Conservation (phyloP, 2,329 filamentous ascomycete species). For the Cercospora zeae-maydis region DNA sequence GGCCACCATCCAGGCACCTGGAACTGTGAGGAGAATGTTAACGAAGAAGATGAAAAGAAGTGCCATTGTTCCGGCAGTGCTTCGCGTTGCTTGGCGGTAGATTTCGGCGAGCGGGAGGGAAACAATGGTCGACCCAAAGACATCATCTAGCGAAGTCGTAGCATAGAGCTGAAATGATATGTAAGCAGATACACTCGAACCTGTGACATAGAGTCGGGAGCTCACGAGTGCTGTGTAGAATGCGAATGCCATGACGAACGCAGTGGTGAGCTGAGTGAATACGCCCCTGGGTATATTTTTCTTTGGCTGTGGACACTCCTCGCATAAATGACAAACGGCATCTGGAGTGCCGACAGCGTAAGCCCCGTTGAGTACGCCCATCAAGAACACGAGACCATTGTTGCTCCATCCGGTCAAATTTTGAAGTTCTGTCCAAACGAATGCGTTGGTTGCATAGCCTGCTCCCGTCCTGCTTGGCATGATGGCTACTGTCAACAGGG, state of each 20-base stretch:
- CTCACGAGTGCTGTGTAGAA: constrained; percentile 37
- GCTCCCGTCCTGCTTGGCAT: constrained; percentile 50
- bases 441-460: constrained; percentile 39
- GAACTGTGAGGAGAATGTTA: constrained; percentile 50
- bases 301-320: constrained; percentile 56
- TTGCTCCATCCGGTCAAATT: constrained; percentile 44
- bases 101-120: constrained; percentile 61
- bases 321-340: constrained; percentile 59
- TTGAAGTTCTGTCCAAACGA: constrained; percentile 44
- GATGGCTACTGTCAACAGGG: constrained; percentile 53
- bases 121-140: constrained; percentile 44
- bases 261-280: constrained; percentile 49
- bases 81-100: constrained; percentile 52
- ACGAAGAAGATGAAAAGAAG: constrained; percentile 49
- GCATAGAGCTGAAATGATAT: constrained; percentile 47
- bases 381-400: constrained; percentile 58
- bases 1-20: constrained; percentile 58
- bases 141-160: constrained; percentile 55
- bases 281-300: constrained; percentile 55
- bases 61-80: constrained; percentile 41
- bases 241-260: constrained; percentile 51
- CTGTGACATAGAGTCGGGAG: background rate
- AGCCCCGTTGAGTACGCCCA: constrained; percentile 62
- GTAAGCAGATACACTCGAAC: background rate
- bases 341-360: constrained; percentile 64